phyloP scores from a whole-genome alignment of 1,284 basidiomycete genomes.

The Fistulina hepatica region DNA sequence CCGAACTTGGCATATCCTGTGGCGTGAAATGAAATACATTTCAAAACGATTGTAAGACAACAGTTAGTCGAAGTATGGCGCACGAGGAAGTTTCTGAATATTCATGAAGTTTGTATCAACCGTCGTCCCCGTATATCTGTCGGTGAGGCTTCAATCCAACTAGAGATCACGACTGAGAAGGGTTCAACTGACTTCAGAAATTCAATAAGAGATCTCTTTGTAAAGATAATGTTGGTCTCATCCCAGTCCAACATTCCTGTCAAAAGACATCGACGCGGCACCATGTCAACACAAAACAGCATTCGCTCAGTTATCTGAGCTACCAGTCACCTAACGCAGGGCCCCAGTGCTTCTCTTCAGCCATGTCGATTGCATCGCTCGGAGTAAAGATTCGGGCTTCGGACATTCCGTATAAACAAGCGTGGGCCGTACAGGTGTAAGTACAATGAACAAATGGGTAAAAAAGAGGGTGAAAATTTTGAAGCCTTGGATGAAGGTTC shows the following conservation, averaged over 20 bases:
- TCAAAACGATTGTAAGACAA: slow-evolving; percentile 1
- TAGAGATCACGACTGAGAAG: slow-evolving; percentile 6
- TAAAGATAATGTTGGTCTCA: slow-evolving; percentile 57
- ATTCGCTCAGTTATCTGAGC: too few species aligned
- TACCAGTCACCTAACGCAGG: too few species aligned
- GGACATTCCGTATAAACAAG: too few species aligned
- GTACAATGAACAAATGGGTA: too few species aligned
- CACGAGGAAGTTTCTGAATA: slow-evolving; percentile 62
- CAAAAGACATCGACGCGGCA: too few species aligned
- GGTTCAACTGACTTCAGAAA: slow-evolving; percentile 51
- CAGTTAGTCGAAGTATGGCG: slow-evolving; percentile 11
- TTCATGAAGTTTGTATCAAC: slow-evolving; percentile 63
- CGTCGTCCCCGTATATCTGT: slow-evolving; percentile 54
- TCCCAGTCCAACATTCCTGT: slow-evolving; percentile 75
- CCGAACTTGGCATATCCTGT: slow-evolving; percentile 53
- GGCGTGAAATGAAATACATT: background rate
- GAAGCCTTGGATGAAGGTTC: too few species aligned
- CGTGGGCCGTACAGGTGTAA: too few species aligned
- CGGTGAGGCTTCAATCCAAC: slow-evolving; percentile 14
- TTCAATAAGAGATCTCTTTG: slow-evolving; percentile 59
- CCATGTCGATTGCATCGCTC: too few species aligned
- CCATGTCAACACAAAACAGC: too few species aligned
- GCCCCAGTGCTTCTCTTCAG: too few species aligned
- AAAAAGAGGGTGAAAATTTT: too few species aligned
- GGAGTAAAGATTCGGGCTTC: too few species aligned